Conservation (phyloP, 1,284 basidiomycete species). For the Leccinum ponderosum region DNA sequence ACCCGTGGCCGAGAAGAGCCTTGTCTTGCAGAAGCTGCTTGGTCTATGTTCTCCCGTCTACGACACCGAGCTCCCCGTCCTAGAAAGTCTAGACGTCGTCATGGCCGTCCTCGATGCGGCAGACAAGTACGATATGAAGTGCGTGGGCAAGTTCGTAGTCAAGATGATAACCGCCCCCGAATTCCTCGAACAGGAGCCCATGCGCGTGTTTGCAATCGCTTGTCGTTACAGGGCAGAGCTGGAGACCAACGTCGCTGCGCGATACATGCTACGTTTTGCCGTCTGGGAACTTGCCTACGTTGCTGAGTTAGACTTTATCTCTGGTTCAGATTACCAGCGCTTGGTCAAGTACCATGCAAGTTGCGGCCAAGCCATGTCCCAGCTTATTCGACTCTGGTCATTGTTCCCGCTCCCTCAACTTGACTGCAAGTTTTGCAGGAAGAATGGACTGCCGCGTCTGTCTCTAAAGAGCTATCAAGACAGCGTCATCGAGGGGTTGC, state of each 20-base stretch:
- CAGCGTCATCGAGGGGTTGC: slow-evolving; percentile 33
- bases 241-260: slow-evolving; percentile 45
- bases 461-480: slow-evolving; percentile 34
- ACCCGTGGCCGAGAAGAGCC: slow-evolving; percentile 33
- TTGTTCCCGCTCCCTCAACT: slow-evolving; percentile 30
- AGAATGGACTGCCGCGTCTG: slow-evolving; percentile 34
- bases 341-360: slow-evolving; percentile 45
- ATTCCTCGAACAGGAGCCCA: slow-evolving; percentile 45
- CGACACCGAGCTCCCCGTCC: slow-evolving; percentile 26
- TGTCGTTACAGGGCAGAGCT: slow-evolving; percentile 44
- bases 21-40: slow-evolving; percentile 29
- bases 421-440: slow-evolving; percentile 36
- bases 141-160: slow-evolving; percentile 35
- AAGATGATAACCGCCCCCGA: slow-evolving; percentile 36
- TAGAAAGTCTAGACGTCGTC: slow-evolving; percentile 33
- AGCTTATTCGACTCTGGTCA: slow-evolving; percentile 33
- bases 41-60: slow-evolving; percentile 35
- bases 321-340: slow-evolving; percentile 46
- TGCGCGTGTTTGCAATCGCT: slow-evolving; percentile 55
- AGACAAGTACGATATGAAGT: slow-evolving; percentile 40
- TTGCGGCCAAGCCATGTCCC: slow-evolving; percentile 43
- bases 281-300: slow-evolving; percentile 37
- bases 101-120: slow-evolving; percentile 37
- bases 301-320: slow-evolving; percentile 45
- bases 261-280: slow-evolving; percentile 43